phyloP scores from a whole-genome alignment of 495 filamentous ascomycete species.

The Annulohypoxylon maeteangense region DNA sequence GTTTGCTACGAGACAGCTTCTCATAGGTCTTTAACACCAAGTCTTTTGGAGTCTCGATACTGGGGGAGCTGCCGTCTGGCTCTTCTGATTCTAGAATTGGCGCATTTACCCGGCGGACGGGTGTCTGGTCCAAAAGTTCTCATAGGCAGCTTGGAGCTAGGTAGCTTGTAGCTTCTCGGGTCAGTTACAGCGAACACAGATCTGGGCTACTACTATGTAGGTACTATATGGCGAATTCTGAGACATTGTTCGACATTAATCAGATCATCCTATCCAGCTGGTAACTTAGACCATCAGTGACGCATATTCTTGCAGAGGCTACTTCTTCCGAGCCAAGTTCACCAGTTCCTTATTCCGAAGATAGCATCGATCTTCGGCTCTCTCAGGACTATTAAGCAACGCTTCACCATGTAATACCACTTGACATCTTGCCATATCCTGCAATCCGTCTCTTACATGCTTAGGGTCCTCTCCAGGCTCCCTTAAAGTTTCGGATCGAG shows the following conservation, averaged over 20 bases:
- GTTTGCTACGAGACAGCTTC: constrained; percentile 27
- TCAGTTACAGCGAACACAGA: constrained; percentile 14
- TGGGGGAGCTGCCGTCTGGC: constrained; percentile 4
- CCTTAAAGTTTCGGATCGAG: constrained; percentile 34
- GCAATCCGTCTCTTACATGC: constrained; percentile 12
- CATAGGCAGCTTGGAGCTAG: neutral
- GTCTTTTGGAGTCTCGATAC: constrained; percentile 14
- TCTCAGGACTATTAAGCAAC: constrained; percentile 17
- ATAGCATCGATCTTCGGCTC: constrained; percentile 23
- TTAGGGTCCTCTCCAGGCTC: constrained; percentile 16
- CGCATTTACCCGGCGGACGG: constrained; percentile 39
- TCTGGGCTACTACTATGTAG: constrained; percentile 15
- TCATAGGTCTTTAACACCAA: constrained; percentile 22
- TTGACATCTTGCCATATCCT: constrained; percentile 29
- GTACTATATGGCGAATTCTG: constrained; percentile 17
- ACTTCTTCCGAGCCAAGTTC: constrained; percentile 23
- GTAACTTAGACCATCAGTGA: constrained; percentile 9
- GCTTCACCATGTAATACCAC: constrained; percentile 30
- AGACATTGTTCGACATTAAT: constrained; percentile 36
- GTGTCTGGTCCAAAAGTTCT: neutral
- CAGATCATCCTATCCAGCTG: constrained; percentile 17
- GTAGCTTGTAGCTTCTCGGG: constrained; percentile 16
- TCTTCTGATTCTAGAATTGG: constrained; percentile 15
- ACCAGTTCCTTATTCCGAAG: constrained; percentile 18
- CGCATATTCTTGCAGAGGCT: constrained; percentile 24